Evolutionary conservation across 805 yeast genomes (phyloP).

Genomic region (Candida pini): DNA sequence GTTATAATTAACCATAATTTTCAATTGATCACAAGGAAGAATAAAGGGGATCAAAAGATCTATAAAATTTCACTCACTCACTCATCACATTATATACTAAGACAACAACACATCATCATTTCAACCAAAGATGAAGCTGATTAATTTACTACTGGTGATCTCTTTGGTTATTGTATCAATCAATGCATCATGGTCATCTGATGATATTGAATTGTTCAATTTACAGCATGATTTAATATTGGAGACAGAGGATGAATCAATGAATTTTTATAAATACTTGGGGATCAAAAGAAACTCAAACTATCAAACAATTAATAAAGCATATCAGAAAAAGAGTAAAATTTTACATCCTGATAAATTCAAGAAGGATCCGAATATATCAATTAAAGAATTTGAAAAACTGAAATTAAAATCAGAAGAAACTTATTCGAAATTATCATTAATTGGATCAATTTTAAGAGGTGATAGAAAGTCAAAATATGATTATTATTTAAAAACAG

Average conservation of each 20-base stretch:
- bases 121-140: conserved; percentile 8
- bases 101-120: too few relatives aligned
- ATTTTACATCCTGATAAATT: conserved; percentile 83
- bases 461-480: conserved; percentile 61
- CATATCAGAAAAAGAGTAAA: conserved; percentile 66
- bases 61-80: background rate
- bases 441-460: conserved; percentile 70
- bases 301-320: conserved; percentile 51
- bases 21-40: background rate
- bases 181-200: conserved; percentile 28
- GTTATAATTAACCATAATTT: conserved; percentile 10
- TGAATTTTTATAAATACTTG: conserved; percentile 66
- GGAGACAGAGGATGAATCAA: conserved; percentile 39
- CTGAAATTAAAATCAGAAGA: conserved; percentile 50
- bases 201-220: conserved; percentile 77
- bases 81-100: too few relatives aligned
- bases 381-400: conserved; percentile 21
- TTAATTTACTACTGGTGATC: conserved; percentile 7
- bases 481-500: conserved; percentile 75
- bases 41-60: background rate
- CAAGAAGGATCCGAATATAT: conserved; percentile 32
- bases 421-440: conserved; percentile 71
- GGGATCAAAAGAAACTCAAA: conserved; percentile 41
- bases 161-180: conserved; percentile 1
- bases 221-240: conserved; percentile 57